Percentiles rank a stretch among this genome's conserved stretches.
phyloP scores from a whole-genome alignment of 2,329 filamentous ascomycete genomes.

The Phialocephala subalpina region DNA sequence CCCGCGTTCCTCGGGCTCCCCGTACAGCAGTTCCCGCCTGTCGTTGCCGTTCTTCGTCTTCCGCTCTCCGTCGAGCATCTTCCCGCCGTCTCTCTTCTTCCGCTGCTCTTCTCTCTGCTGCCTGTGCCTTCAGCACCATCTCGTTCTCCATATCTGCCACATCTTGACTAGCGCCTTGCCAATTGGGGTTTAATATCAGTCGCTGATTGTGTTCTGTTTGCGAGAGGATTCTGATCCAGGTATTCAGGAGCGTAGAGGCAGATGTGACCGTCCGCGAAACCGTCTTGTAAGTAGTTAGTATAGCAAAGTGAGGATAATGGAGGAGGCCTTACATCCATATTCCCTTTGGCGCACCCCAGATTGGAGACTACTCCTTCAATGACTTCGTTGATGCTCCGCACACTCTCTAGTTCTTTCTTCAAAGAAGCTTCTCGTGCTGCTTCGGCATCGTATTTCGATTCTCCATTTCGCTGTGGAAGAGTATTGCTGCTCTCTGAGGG shows the following conservation, averaged over 20 bases:
- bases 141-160: constrained; percentile 87
- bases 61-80: constrained; percentile 68
- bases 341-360: constrained; percentile 74
- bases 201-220: constrained; percentile 98
- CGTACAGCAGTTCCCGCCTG: constrained; percentile 49
- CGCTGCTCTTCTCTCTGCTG: constrained; percentile 76
- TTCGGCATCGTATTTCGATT: constrained; percentile 66
- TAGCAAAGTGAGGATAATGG: neutral
- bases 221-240: constrained; percentile 94
- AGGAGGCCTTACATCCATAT: constrained; percentile 71
- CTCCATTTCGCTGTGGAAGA: constrained; percentile 46
- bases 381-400: constrained; percentile 86
- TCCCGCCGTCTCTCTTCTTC: constrained; percentile 83
- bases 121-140: constrained; percentile 74
- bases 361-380: constrained; percentile 82
- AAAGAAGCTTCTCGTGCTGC: constrained; percentile 78
- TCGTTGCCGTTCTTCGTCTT: constrained; percentile 62
- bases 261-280: constrained; percentile 87
- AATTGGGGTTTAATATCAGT: constrained; percentile 84
- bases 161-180: constrained; percentile 90
- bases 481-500: constrained; percentile 38
- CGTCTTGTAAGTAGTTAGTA: constrained; percentile 58
- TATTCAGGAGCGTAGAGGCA: constrained; percentile 88
- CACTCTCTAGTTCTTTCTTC: constrained; percentile 80
- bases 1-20: constrained; percentile 42